A percentile compares a stretch with the other conserved stretches of the same genome.
phyloP scores from a whole-genome alignment of 177 flowering plant species.

The Vitis hybrid region DNA sequence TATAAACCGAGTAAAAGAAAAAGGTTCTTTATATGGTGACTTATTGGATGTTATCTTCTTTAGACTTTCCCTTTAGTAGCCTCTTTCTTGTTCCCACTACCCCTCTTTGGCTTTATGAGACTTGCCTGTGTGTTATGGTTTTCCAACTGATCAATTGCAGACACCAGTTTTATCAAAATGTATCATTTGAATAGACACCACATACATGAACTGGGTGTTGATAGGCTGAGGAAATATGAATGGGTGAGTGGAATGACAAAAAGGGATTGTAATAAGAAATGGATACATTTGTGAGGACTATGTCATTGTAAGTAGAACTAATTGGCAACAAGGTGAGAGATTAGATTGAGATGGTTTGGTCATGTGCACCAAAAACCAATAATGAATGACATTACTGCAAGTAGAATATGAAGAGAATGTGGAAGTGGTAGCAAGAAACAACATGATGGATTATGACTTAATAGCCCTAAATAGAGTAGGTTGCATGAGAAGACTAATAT shows the following conservation, averaged over 20 bases:
- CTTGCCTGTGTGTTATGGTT: background rate
- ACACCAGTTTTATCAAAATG: background rate
- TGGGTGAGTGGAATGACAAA: background rate
- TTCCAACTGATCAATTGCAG: background rate
- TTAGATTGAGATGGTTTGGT: background rate
- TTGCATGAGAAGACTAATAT: no score
- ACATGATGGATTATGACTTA: no score
- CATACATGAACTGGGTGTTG: background rate
- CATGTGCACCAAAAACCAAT: background rate
- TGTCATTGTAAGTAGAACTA: background rate
- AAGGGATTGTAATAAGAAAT: background rate
- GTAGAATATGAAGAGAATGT: no score
- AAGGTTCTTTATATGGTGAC: background rate
- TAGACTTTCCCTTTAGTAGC: background rate
- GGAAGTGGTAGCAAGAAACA: no score
- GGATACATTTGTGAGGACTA: background rate
- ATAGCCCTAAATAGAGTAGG: no score
- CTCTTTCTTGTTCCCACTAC: background rate
- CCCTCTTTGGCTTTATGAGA: background rate
- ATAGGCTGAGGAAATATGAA: background rate
- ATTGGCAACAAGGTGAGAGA: background rate
- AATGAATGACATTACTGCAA: no score
- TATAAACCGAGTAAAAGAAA: background rate
- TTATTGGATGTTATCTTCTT: background rate
- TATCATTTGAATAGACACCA: background rate